These are phyloP conservation scores for Thermomyces lanuginosus DNA, from an alignment of 2,329 filamentous ascomycete genomes.

Conservation along the genomic window DNA sequence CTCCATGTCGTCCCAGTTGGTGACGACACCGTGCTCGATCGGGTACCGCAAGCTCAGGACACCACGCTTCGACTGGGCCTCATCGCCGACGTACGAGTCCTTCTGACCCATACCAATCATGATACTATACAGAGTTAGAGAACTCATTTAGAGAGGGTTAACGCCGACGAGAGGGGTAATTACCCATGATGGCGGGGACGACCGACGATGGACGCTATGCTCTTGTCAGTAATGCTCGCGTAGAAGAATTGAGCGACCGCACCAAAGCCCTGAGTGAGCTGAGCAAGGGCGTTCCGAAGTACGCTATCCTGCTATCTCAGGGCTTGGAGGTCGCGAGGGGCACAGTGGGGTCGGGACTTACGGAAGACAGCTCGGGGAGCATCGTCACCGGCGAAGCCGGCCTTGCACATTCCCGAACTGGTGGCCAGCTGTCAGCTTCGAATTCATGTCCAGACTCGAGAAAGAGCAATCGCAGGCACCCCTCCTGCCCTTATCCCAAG, in stretches of 20 bases:
- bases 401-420: conserved; percentile 99
- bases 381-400: conserved; percentile 99
- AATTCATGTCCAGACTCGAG: conserved; percentile 1
- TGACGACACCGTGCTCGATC: conserved; percentile 99
- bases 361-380: conserved; percentile 99
- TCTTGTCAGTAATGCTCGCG: conserved; percentile 8
- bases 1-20: conserved; percentile 99
- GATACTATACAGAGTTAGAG: too few species aligned
- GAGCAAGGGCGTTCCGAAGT: conserved; percentile 15
- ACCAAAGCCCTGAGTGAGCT: too few species aligned
- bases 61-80: conserved; percentile 99
- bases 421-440: conserved; percentile 16
- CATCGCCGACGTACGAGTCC: conserved; percentile 99
- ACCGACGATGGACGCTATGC: conserved; percentile 90
- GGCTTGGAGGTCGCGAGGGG: conserved; percentile 3
- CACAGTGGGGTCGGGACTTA: conserved; percentile 45
- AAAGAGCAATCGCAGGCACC: conserved; percentile 2
- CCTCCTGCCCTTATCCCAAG: conserved; percentile 1
- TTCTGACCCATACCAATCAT: conserved; percentile 99
- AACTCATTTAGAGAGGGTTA: too few species aligned
- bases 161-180: too few species aligned
- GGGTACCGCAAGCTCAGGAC: conserved; percentile 98
- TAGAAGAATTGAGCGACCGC: too few species aligned
- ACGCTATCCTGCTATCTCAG: too few species aligned
- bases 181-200: conserved; percentile 99